Evolutionary conservation across 2,329 filamentous ascomycete genomes (phyloP).

Genomic region (Lecanicillium sp.): DNA sequence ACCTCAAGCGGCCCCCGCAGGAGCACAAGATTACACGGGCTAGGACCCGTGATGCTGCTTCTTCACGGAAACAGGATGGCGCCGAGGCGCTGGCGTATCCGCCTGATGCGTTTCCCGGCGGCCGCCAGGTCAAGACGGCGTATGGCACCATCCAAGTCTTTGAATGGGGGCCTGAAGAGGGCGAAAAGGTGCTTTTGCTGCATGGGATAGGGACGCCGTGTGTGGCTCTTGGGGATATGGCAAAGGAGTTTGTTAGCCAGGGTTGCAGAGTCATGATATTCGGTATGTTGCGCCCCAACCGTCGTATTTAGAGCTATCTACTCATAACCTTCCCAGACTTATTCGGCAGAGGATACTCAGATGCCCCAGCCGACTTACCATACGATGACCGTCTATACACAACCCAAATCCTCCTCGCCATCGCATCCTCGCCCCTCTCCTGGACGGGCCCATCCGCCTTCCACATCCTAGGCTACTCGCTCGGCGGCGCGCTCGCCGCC

Average conservation of each 20-base stretch:
- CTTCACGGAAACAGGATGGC: no score
- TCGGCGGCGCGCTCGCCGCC: slow-evolving; percentile 68
- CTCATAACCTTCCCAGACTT: slow-evolving; percentile 42
- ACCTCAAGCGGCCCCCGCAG: not conserved
- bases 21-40: not conserved
- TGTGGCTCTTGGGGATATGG: slow-evolving; percentile 59
- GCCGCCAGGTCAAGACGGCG: slow-evolving; percentile 58
- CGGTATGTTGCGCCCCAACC: slow-evolving; percentile 36
- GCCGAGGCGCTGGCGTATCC: slow-evolving; percentile 49
- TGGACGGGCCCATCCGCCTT: slow-evolving; percentile 54
- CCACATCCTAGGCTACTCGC: slow-evolving; percentile 68
- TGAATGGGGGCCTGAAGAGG: slow-evolving; percentile 69
- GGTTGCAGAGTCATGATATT: slow-evolving; percentile 77
- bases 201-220: slow-evolving; percentile 79
- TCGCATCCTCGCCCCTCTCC: slow-evolving; percentile 53
- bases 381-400: slow-evolving; percentile 60
- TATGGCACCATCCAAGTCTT: slow-evolving; percentile 69
- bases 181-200: slow-evolving; percentile 65
- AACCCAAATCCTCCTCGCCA: slow-evolving; percentile 55
- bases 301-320: not conserved
- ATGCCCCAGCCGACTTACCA: slow-evolving; percentile 51
- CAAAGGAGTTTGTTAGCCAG: slow-evolving; percentile 52
- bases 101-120: slow-evolving; percentile 60
- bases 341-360: slow-evolving; percentile 71
- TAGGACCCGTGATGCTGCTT: not conserved